Conservation (phyloP, 257 asterid genomes). For the Gentiana dahurica region DNA sequence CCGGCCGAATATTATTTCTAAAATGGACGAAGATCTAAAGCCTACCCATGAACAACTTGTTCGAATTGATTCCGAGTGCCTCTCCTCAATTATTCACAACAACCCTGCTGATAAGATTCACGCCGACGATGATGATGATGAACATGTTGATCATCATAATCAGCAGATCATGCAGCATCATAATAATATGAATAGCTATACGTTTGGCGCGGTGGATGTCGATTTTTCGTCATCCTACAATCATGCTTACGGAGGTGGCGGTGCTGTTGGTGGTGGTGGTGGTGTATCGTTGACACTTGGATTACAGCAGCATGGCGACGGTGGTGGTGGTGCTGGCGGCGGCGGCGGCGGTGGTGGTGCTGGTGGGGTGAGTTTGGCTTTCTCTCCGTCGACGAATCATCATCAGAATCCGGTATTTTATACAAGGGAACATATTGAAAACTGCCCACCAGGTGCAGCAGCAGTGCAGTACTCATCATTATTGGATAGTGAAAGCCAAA, state of each 20-base stretch:
- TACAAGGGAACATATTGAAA: conserved; percentile 57
- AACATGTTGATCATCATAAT: conserved; percentile 1
- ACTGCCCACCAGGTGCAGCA: conserved; percentile 26
- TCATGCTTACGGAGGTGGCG: not conserved
- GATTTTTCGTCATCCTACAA: conserved; percentile 42
- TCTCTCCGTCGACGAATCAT: conserved; percentile 19
- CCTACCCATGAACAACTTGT: conserved; percentile 48
- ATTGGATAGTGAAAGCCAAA: conserved; percentile 60
- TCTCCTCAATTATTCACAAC: conserved; percentile 54
- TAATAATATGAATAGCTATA: conserved; percentile 16
- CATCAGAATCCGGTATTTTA: conserved; percentile 38
- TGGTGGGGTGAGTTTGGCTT: conserved; percentile 41
- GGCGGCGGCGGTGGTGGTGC: conserved; percentile 20
- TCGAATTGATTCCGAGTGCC: conserved; percentile 58
- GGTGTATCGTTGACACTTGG: conserved; percentile 68
- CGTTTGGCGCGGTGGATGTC: conserved; percentile 38
- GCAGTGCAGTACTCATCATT: conserved; percentile 56
- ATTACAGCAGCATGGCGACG: conserved; percentile 41
- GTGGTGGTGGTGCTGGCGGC: conserved; percentile 1
- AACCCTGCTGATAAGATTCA: conserved; percentile 21
- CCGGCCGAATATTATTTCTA: conserved; percentile 8
- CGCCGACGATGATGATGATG: conserved; percentile 9
- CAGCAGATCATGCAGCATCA: conserved; percentile 13
- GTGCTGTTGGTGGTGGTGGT: conserved; percentile 8
- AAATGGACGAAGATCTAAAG: conserved; percentile 33